A percentile compares a stretch with the other conserved stretches of the same genome.
Conservation (phyloP, 139 green algal species). For the Ettlia oleoabundans region DNA sequence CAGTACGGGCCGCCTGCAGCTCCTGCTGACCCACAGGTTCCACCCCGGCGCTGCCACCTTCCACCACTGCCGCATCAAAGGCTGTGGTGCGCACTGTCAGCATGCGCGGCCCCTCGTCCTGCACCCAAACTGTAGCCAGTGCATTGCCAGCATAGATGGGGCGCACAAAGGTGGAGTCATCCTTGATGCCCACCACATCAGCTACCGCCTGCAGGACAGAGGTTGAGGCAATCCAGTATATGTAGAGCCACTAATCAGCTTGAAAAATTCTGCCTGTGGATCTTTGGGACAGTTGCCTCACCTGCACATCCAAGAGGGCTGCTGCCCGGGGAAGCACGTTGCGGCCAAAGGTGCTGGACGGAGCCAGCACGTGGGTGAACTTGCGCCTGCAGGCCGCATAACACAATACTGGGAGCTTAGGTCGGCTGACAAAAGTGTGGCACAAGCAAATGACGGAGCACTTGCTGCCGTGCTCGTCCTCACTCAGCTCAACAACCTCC, state of each 20-base stretch:
- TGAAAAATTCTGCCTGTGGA: neutral
- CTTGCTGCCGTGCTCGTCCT: no score
- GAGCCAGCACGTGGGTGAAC: conserved; percentile 78
- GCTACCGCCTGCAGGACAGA: conserved; percentile 66
- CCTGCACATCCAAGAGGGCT: conserved; percentile 71
- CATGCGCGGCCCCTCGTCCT: conserved; percentile 46
- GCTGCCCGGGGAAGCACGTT: conserved; percentile 88
- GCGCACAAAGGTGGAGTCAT: conserved; percentile 74
- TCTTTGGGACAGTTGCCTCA: neutral
- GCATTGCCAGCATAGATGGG: conserved; percentile 95
- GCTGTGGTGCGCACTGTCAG: conserved; percentile 84
- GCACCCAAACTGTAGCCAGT: conserved; percentile 73
- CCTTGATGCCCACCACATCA: conserved; percentile 75
- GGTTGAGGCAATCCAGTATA: neutral
- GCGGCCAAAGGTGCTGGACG: conserved; percentile 78
- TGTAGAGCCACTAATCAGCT: no score
- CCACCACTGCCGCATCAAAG: conserved; percentile 56
- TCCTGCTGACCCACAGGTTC: conserved; percentile 56
- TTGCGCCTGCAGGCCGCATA: conserved; percentile 54
- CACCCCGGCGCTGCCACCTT: conserved; percentile 34
- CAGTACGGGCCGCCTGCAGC: conserved; percentile 44
- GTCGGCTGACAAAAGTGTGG: no score
- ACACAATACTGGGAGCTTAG: no score
- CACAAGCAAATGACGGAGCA: no score
- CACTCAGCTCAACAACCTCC: no score